These are phyloP conservation scores for Aspergillus kassunensis DNA, from an alignment of 495 filamentous ascomycete genomes.

Conservation along the genomic window DNA sequence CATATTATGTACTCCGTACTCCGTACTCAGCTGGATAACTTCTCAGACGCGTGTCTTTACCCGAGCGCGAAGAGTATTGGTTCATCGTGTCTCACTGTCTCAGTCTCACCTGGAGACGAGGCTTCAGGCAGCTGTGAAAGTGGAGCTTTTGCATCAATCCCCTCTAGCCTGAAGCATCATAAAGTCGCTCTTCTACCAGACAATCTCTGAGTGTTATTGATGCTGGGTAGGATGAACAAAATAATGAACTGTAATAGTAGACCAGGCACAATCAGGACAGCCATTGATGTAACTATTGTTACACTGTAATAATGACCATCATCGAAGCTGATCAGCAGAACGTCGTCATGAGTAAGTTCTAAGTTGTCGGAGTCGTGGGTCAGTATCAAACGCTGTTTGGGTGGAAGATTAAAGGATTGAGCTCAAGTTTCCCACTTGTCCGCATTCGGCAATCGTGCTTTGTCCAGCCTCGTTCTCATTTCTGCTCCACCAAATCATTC, in stretches of 20 bases:
- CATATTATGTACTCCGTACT: not conserved
- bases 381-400: not conserved
- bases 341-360: not conserved
- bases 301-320: not conserved
- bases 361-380: slow-evolving; percentile 3
- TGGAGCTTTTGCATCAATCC: slow-evolving; percentile 2
- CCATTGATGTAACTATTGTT: not conserved
- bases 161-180: no score
- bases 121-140: not conserved
- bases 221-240: no score
- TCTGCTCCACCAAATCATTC: no score
- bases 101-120: slow-evolving; percentile 1
- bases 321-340: not conserved
- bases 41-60: not conserved
- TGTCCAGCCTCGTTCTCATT: no score
- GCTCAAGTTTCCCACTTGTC: not conserved
- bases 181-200: no score
- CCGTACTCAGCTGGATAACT: no score
- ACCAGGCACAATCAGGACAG: not conserved
- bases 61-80: not conserved
- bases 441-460: not conserved
- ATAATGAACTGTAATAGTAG: no score
- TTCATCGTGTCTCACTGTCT: not conserved
- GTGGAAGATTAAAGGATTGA: not conserved
- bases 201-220: no score